A percentile compares a stretch with the other conserved stretches of the same genome.
These are phyloP conservation scores for Nakataea oryzae DNA, from an alignment of 2,329 filamentous ascomycete genomes.

Conservation along the genomic window DNA sequence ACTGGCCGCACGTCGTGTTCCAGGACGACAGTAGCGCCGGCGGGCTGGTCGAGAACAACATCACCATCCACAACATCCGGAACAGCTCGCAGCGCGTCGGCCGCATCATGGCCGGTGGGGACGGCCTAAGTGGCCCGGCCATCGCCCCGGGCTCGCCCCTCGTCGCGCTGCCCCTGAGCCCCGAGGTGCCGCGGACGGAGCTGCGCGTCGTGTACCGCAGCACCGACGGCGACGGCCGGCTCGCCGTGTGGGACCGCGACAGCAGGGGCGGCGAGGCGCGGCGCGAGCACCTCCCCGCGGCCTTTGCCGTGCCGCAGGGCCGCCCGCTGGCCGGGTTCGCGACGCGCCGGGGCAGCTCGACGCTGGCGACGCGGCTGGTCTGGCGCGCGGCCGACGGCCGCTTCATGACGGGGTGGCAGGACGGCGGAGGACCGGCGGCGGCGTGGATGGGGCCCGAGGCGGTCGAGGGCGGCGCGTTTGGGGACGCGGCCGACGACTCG, in stretches of 20 bases:
- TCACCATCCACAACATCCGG: background rate
- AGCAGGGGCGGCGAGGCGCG: background rate
- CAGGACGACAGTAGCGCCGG: background rate
- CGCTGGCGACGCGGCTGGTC: background rate
- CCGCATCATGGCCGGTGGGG: background rate
- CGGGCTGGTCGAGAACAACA: background rate
- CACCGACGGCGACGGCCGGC: background rate
- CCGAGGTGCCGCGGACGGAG: background rate
- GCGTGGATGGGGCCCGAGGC: background rate
- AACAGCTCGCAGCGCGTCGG: background rate
- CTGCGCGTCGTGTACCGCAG: background rate
- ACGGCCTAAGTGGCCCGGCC: no score
- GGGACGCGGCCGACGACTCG: background rate
- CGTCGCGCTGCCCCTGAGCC: background rate
- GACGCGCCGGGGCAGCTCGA: background rate
- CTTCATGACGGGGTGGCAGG: background rate
- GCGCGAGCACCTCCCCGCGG: background rate
- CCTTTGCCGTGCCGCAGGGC: background rate
- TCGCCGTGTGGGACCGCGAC: background rate
- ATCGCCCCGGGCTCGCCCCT: background rate
- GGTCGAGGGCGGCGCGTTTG: background rate
- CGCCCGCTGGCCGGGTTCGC: background rate
- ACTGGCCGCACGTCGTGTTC: background rate
- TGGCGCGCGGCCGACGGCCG: background rate
- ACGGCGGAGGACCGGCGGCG: no score